Conservation (phyloP, 441 rosid genomes). For the Arabidopsis hybrid region DNA sequence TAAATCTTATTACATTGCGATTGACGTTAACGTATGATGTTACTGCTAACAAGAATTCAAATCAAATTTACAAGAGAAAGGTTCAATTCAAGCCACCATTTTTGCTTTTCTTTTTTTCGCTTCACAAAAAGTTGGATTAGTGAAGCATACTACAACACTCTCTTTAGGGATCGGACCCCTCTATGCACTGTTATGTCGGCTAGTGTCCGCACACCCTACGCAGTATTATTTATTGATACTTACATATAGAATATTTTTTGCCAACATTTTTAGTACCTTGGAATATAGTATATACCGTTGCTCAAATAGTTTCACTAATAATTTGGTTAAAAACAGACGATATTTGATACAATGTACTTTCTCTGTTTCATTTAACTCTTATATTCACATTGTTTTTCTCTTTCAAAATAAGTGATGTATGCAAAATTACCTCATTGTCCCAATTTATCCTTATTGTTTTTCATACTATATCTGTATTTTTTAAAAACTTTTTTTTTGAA, state of each 20-base stretch:
- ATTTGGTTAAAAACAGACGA: background rate
- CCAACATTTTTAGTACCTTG: background rate
- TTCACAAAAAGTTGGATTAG: slow-evolving; percentile 20
- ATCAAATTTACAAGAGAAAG: background rate
- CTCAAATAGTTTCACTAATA: slow-evolving; percentile 2
- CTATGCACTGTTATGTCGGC: slow-evolving; percentile 31
- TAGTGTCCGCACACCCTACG: slow-evolving; percentile 15
- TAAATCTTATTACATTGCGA: slow-evolving; percentile 31
- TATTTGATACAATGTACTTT: background rate
- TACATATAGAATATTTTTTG: background rate
- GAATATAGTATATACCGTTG: background rate
- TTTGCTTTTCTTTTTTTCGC: background rate
- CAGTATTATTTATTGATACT: background rate
- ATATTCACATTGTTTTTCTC: background rate
- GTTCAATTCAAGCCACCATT: slow-evolving; percentile 17
- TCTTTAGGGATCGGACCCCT: background rate
- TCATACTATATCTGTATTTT: background rate
- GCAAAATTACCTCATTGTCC: background rate
- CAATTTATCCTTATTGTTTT: background rate
- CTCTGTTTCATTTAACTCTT: background rate
- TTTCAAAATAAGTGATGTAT: background rate
- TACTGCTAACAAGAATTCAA: slow-evolving; percentile 32
- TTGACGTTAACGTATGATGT: slow-evolving; percentile 49
- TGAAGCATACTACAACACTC: background rate
- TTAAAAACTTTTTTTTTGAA: too few relatives aligned